A percentile compares a stretch with the other conserved stretches of the same genome.
Conservation (phyloP, 2,329 filamentous ascomycete genomes). For the Cercospora sp. region DNA sequence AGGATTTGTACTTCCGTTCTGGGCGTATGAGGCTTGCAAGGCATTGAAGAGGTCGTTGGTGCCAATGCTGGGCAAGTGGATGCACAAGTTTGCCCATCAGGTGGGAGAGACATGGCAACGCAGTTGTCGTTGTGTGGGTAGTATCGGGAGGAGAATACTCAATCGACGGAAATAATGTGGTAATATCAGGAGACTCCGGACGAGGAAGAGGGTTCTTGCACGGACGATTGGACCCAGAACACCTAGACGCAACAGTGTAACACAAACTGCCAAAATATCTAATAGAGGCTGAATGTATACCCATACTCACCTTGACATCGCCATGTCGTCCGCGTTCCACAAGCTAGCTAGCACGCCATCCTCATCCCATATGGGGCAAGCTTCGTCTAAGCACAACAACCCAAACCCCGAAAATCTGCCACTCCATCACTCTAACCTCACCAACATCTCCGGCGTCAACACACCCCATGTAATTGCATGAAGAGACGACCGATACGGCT, state of each 20-base stretch:
- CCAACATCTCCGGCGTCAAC: slow-evolving; percentile 4
- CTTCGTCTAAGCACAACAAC: not conserved
- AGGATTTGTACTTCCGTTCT: not conserved
- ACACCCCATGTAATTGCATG: not conserved
- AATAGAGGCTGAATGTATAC: not conserved
- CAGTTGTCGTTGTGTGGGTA: not conserved
- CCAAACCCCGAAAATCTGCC: not conserved
- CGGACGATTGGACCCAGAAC: not conserved
- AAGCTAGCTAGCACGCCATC: not conserved
- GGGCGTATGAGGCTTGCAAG: not conserved
- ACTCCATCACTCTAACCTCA: slow-evolving; percentile 37
- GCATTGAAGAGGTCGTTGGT: not conserved
- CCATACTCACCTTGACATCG: not conserved
- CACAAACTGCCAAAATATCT: not conserved
- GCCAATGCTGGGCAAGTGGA: not conserved
- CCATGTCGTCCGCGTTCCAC: not conserved
- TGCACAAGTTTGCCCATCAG: not conserved
- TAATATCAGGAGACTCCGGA: not conserved
- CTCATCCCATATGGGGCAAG: not conserved
- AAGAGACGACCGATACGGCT: not conserved
- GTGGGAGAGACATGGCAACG: not conserved
- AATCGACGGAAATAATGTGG: not conserved
- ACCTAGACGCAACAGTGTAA: not conserved
- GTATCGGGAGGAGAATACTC: not conserved
- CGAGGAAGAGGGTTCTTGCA: not conserved